A percentile compares a stretch with the other conserved stretches of the same genome.
Evolutionary conservation across 352 stramenopile species (phyloP).

Genomic region (Globisporangium rhizosaccharum): DNA sequence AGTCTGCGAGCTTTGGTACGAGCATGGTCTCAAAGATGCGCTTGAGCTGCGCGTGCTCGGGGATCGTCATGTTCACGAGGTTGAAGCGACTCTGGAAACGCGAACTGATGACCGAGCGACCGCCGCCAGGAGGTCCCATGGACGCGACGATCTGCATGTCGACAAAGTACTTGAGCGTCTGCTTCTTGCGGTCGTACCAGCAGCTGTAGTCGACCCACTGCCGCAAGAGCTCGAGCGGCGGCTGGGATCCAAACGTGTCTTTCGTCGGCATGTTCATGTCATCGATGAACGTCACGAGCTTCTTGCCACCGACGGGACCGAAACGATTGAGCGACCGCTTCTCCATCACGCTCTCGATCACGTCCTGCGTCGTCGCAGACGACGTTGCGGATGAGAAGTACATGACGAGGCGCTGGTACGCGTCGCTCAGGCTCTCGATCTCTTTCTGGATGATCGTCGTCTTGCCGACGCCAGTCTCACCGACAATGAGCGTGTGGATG

Average conservation of each 20-base stretch:
- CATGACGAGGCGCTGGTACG: slow-evolving; percentile 75
- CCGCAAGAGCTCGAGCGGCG: slow-evolving; percentile 85
- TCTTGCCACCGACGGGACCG: slow-evolving; percentile 81
- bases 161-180: slow-evolving; percentile 88
- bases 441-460: slow-evolving; percentile 82
- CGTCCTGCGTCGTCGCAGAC: slow-evolving; percentile 82
- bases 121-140: slow-evolving; percentile 85
- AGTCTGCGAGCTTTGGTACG: slow-evolving; percentile 76
- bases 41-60: slow-evolving; percentile 76
- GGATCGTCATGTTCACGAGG: slow-evolving; percentile 88
- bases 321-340: slow-evolving; percentile 88
- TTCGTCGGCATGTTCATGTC: slow-evolving; percentile 92
- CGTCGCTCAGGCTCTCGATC: slow-evolving; percentile 73
- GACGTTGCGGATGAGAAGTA: slow-evolving; percentile 90
- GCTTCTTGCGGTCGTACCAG: slow-evolving; percentile 91
- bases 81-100: slow-evolving; percentile 91
- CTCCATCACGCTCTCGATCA: slow-evolving; percentile 89
- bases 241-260: slow-evolving; percentile 89
- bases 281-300: slow-evolving; percentile 90
- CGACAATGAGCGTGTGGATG: slow-evolving; percentile 84
- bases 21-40: slow-evolving; percentile 89
- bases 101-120: slow-evolving; percentile 83
- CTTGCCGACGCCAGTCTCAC: slow-evolving; percentile 88
- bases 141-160: slow-evolving; percentile 89
- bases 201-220: slow-evolving; percentile 91